Base-by-base conservation (phyloP, 495 filamentous ascomycete genomes). In the Neurospora sp. region DNA sequence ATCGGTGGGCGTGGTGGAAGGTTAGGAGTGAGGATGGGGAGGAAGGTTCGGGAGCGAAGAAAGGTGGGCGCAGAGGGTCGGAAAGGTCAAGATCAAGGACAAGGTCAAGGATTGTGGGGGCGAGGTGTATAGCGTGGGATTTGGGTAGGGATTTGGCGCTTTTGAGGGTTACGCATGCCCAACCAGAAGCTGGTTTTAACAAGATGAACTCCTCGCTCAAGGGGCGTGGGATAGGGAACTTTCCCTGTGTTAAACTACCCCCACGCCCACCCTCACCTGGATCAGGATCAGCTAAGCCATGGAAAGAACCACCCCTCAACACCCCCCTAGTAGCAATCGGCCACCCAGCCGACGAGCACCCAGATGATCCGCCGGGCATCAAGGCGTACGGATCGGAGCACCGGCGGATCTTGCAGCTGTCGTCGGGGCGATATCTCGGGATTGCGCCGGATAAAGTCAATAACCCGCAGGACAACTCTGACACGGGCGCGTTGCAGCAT, bases 401-500 rank as follows among this genome's bases (percentile, higher is more conserved):
- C 27, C 54, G 54, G 0, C 54, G 85, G 37, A 77, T 86, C 3
- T 71, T 86, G 69, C 81, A 84, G 35, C 69, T 84, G 35, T 84
- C 81, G 46, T 66, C 72, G 18, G 85, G 85, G 5, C 44, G 48
- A 14, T 83, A 79, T 42, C 73, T 78, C 14, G 85, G 85, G 1
- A 81, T 78, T 74, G 81, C 80, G 27, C 54, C 27, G 6, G 54
- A 35, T 14, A 74, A 72, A 12, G 81, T 75, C 20, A 78, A 81
- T 39, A 81, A 87, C 73, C 70, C 77, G 37, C 78, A 84, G 46
- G 82, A 86, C 62, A 87, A 87, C 72, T 80, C 77, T 0, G 84
- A 87, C 62, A 88, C 85, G 62, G 86, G 86, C 1, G 81, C 81
- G 10, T 74, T 86, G 72, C 83, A 80, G 81, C 85, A 86, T 74